Conservation (phyloP, 169 alveolate species). For the Cryptosporidium viatorum region DNA sequence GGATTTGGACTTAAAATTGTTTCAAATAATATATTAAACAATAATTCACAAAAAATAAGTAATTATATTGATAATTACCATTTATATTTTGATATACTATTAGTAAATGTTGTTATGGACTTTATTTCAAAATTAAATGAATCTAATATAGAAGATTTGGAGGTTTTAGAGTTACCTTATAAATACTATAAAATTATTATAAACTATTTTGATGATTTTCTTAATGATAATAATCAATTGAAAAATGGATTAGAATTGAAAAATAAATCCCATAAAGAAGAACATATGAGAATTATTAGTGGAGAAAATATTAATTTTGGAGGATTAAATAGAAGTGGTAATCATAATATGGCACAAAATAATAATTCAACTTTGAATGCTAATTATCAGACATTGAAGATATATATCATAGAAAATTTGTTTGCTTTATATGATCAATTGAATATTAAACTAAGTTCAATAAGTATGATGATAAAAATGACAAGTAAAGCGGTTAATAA, state of each 20-base stretch:
- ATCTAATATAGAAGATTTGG: not conserved
- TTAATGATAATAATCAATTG: not conserved
- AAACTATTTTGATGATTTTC: not conserved
- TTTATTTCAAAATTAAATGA: not conserved
- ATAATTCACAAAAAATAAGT: not conserved
- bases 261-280: not conserved
- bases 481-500: too few relatives aligned
- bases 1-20: constrained; percentile 10
- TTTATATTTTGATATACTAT: constrained; percentile 27
- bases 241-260: not conserved
- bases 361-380: constrained; percentile 11
- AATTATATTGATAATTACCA: not conserved
- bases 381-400: constrained; percentile 24
- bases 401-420: constrained; percentile 45
- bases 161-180: constrained; percentile 18
- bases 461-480: too few relatives aligned
- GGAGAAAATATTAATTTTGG: not conserved
- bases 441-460: not conserved
- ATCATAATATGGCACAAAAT: not conserved
- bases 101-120: constrained; percentile 28
- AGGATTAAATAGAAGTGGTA: not conserved
- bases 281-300: not conserved
- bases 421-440: constrained; percentile 32
- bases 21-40: not conserved
- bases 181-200: constrained; percentile 8